phyloP scores from a whole-genome alignment of 257 asterid genomes.

The Penstemon davidsonii region DNA sequence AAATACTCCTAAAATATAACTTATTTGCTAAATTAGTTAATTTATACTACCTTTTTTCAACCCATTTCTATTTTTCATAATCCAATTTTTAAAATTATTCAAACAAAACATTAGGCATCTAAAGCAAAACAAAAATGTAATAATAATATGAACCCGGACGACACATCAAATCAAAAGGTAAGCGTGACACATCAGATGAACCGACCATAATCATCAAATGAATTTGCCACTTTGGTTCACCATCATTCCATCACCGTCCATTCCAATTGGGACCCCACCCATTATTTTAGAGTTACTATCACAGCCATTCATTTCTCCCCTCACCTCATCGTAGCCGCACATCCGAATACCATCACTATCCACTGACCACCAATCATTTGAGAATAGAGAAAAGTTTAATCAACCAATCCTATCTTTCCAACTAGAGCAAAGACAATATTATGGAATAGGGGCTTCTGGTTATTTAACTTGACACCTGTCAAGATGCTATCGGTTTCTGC shows the following conservation, averaged over 20 bases:
- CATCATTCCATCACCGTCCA: slow-evolving; percentile 35
- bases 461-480: slow-evolving; percentile 24
- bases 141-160: background rate
- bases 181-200: slow-evolving; percentile 27
- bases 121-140: background rate
- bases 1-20: too few species aligned
- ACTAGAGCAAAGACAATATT: background rate
- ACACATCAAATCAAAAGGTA: slow-evolving; percentile 30
- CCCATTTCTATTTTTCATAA: too few species aligned
- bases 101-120: too few species aligned
- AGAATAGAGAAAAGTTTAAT: background rate
- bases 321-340: slow-evolving; percentile 36
- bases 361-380: slow-evolving; percentile 29
- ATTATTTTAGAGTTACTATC: background rate
- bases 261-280: slow-evolving; percentile 15
- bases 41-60: too few species aligned
- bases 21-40: too few species aligned
- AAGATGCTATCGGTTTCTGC: background rate
- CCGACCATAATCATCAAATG: slow-evolving; percentile 42
- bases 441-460: background rate
- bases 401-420: slow-evolving; percentile 14
- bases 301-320: slow-evolving; percentile 34
- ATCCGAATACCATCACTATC: background rate
- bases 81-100: too few species aligned
- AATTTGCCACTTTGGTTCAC: slow-evolving; percentile 12